Conservation (phyloP, 2,329 filamentous ascomycete species). For the Xylaria sp. region DNA sequence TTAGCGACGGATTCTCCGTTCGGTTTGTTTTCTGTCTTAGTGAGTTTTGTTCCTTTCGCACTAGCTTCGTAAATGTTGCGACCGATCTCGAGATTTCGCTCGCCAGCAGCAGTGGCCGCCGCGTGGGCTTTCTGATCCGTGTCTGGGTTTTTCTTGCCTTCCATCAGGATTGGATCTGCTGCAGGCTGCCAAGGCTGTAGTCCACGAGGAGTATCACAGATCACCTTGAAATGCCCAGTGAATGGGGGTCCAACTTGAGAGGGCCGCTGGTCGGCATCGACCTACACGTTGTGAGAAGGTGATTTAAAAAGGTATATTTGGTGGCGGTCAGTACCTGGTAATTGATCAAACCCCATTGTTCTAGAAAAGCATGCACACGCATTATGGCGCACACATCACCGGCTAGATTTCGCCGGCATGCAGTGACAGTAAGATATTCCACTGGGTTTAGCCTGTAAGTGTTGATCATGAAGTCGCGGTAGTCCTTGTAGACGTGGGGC, state of each 20-base stretch:
- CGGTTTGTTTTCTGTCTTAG: constrained; percentile 74
- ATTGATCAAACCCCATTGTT: constrained; percentile 99
- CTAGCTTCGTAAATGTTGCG: constrained; percentile 96
- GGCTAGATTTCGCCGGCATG: constrained; percentile 91
- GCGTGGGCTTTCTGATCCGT: constrained; percentile 81
- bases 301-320: background rate
- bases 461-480: constrained; percentile 99
- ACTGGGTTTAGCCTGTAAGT: constrained; percentile 95
- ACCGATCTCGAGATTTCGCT: constrained; percentile 90
- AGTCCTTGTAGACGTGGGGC: constrained; percentile 96
- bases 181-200: constrained; percentile 95
- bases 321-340: constrained; percentile 78
- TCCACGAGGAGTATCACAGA: constrained; percentile 93
- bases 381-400: constrained; percentile 99
- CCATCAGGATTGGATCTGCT: constrained; percentile 74
- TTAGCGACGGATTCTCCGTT: constrained; percentile 81
- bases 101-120: constrained; percentile 75
- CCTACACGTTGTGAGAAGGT: constrained; percentile 64
- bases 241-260: constrained; percentile 97
- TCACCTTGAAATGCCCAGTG: constrained; percentile 96
- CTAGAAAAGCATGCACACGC: constrained; percentile 96
- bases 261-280: constrained; percentile 93
- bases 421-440: constrained; percentile 96
- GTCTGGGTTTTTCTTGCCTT: constrained; percentile 69
- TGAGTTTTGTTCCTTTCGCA: constrained; percentile 79